phyloP scores from a whole-genome alignment of 164 flowering plant genomes.

The Vitis amurensis region DNA sequence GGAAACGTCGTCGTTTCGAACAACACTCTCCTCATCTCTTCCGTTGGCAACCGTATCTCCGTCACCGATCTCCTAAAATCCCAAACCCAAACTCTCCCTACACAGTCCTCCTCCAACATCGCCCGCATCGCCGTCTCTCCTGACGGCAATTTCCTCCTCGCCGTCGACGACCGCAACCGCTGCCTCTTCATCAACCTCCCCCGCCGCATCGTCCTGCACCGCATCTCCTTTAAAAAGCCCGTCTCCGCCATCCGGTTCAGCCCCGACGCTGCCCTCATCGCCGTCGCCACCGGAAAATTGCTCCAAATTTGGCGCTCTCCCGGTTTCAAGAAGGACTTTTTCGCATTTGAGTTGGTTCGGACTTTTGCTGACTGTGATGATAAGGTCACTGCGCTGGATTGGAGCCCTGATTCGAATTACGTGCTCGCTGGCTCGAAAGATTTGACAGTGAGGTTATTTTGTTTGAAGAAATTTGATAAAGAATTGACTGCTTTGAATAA shows the following conservation, averaged over 20 bases:
- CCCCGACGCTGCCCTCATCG: conserved; percentile 71
- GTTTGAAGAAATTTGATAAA: conserved; percentile 38
- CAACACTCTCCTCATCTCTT: conserved; percentile 65
- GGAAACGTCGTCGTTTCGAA: conserved; percentile 65
- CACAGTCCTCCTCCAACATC: conserved; percentile 69
- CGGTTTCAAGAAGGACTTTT: conserved; percentile 75
- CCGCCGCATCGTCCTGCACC: conserved; percentile 73
- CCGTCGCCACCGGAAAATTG: conserved; percentile 74
- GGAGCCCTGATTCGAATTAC: conserved; percentile 77
- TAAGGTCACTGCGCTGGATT: conserved; percentile 63
- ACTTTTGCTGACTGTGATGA: conserved; percentile 69
- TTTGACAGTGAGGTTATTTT: conserved; percentile 74
- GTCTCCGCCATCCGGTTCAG: conserved; percentile 67
- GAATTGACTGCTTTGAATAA: conserved; percentile 24
- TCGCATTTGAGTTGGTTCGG: conserved; percentile 71
- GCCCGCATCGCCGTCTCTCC: conserved; percentile 77
- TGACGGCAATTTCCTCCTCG: conserved; percentile 67
- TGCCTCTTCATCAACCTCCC: conserved; percentile 73
- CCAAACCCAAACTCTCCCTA: conserved; percentile 69
- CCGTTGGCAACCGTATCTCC: conserved; percentile 85
- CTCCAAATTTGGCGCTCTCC: conserved; percentile 91
- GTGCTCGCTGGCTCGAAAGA: conserved; percentile 85
- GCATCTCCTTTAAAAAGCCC: conserved; percentile 67
- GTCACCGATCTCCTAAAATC: conserved; percentile 81
- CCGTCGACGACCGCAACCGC: conserved; percentile 73